Conservation (phyloP, 106 monocot genomes). For the Dendrobium chrysotoxum region DNA sequence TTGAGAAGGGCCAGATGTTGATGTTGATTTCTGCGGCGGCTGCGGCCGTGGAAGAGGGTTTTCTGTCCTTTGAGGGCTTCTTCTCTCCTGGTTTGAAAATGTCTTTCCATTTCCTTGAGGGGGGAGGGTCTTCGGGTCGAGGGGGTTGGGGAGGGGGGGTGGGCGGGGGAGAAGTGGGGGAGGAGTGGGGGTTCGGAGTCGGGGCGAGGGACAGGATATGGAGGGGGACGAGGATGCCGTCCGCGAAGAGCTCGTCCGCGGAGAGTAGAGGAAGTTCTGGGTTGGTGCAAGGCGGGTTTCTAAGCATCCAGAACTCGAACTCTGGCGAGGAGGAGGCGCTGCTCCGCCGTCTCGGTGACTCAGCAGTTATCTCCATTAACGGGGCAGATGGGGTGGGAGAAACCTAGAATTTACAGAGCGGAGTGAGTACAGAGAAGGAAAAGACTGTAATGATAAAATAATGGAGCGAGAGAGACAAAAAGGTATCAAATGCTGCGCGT, state of each 20-base stretch:
- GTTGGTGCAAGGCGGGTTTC: constrained; percentile 12
- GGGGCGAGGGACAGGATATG: neutral
- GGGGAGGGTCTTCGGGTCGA: neutral
- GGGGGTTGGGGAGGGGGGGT: neutral
- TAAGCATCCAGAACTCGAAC: constrained; percentile 55
- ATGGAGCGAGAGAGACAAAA: neutral
- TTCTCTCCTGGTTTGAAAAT: constrained; percentile 17
- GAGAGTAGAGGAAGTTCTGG: constrained; percentile 25
- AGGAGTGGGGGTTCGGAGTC: neutral
- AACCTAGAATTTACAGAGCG: neutral
- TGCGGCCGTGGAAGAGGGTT: neutral
- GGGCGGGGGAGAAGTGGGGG: neutral
- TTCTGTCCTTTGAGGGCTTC: constrained; percentile 9
- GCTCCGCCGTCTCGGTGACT: constrained; percentile 5
- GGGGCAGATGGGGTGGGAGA: neutral
- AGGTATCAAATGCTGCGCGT: neutral
- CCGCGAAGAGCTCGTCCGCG: constrained; percentile 63
- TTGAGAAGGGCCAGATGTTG: constrained; percentile 32
- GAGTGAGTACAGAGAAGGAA: neutral
- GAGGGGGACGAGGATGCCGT: constrained; percentile 24
- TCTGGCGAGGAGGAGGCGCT: constrained; percentile 28
- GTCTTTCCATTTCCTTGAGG: constrained; percentile 22
- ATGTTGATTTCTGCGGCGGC: constrained; percentile 24
- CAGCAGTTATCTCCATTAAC: neutral
- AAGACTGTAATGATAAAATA: neutral